Evolutionary conservation across 257 asterid species (phyloP), one percentile per base, ranked within the genome.

Genomic region (Solanum arcanum): DNA sequence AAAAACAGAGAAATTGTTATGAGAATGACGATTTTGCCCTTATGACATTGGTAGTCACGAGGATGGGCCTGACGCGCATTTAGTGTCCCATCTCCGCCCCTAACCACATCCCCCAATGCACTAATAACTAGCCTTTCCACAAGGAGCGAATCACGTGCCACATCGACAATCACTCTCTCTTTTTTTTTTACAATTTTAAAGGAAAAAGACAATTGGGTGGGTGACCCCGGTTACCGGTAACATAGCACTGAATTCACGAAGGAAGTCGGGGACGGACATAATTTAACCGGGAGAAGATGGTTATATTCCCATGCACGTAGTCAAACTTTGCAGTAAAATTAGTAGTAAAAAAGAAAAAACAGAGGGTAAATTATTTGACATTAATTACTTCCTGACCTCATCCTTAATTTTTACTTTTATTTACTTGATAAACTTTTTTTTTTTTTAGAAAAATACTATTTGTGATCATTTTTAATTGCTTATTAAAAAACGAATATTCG

Each of bases 41-140:
- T 75, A 21, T 9, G 39, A 47, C 92, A 91, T 93, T 88, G 93
- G 90, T 78, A 90, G 88, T 86, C 90, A 86, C 91, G 90, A 91
- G 87, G 92, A 85, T 47, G 87, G 91, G 82, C 92, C 93, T 91
- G 94, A 87, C 90, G 87, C 49, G 91, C 94, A 92, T 91, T 93
- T 85, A 93, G 52, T 92, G 92, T 87, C 87, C 84, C 77, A 84
- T 84, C 29, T 80, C 44, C 18, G 37, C 85, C 84, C 83, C 83
- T 76, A 76, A 25, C 92, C 90, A 89, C 91, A 86, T 47, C 86
- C 83, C 86, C 86, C 89, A 29, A 31, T 72, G 89, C 86, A 80
- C 12, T 31, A 15, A 14, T 31, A 15, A 14, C 5, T 80, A 29
- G 85, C 68, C 85, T 46, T 86, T 62, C 49, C 13, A 68, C 87